These are phyloP conservation scores for Erodium texanum DNA, from an alignment of 441 rosid genomes.

Conservation along the genomic window DNA sequence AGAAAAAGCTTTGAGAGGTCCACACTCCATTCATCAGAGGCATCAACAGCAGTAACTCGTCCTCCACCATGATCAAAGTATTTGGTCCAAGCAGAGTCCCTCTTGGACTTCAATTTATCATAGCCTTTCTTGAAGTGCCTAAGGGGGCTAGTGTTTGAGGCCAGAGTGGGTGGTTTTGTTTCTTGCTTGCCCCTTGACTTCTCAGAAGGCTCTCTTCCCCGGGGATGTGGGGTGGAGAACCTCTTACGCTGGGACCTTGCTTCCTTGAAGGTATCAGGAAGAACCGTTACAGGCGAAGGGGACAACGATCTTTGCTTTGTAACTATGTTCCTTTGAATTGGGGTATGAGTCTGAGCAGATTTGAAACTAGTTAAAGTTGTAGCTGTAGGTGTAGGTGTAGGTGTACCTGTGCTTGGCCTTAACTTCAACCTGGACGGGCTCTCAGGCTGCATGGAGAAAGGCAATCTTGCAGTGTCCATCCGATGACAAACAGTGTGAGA, in stretches of 20 bases:
- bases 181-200: constrained; percentile 33
- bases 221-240: constrained; percentile 74
- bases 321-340: constrained; percentile 37
- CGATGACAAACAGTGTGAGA: constrained; percentile 83
- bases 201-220: constrained; percentile 37
- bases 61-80: constrained; percentile 76
- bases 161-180: constrained; percentile 24
- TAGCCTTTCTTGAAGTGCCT: constrained; percentile 50
- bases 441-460: constrained; percentile 32
- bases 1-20: constrained; percentile 81
- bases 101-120: constrained; percentile 48
- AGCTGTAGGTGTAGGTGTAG: background rate
- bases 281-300: constrained; percentile 49
- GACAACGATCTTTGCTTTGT: constrained; percentile 73
- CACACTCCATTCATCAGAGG: constrained; percentile 57
- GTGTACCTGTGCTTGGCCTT: constrained; percentile 22
- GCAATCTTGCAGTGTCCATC: constrained; percentile 48
- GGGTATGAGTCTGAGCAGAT: constrained; percentile 20
- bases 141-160: constrained; percentile 42
- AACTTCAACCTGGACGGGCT: constrained; percentile 32
- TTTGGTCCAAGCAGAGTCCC: constrained; percentile 73
- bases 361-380: constrained; percentile 23
- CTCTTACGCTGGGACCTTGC: constrained; percentile 66
- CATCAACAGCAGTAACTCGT: constrained; percentile 64
- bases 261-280: constrained; percentile 74